Percentiles rank a stretch among this genome's conserved stretches.
phyloP scores from a whole-genome alignment of 805 yeast species.

The Saturnispora besseyi region DNA sequence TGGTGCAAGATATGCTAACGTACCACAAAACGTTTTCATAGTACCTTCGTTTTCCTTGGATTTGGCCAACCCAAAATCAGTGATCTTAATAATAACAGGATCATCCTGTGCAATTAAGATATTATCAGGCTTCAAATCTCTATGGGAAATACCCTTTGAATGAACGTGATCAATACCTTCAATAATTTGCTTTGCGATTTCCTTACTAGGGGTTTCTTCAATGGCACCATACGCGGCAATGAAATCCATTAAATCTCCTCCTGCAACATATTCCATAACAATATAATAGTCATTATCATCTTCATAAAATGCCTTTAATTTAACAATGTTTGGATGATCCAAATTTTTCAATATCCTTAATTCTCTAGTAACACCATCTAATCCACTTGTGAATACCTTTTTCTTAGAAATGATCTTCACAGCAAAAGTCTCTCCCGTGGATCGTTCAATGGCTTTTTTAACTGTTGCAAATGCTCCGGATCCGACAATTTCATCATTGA shows the following conservation, averaged over 20 bases:
- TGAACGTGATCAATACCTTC: slow-evolving; percentile 85
- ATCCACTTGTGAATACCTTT: slow-evolving; percentile 65
- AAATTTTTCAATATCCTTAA: slow-evolving; percentile 68
- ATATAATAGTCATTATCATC: slow-evolving; percentile 73
- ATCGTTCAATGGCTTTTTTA: slow-evolving; percentile 77
- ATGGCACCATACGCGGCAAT: slow-evolving; percentile 88
- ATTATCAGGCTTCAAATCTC: slow-evolving; percentile 96
- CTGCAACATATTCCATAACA: slow-evolving; percentile 93
- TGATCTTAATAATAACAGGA: slow-evolving; percentile 84
- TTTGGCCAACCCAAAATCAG: slow-evolving; percentile 95
- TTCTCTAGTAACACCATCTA: slow-evolving; percentile 80
- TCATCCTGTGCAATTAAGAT: slow-evolving; percentile 83
- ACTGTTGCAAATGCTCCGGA: slow-evolving; percentile 99
- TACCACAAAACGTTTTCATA: slow-evolving; percentile 96
- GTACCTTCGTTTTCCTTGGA: slow-evolving; percentile 74
- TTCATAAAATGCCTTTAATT: slow-evolving; percentile 75
- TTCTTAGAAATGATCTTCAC: slow-evolving; percentile 82
- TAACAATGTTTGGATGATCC: slow-evolving; percentile 79
- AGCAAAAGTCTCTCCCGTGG: slow-evolving; percentile 80
- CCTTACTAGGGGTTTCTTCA: slow-evolving; percentile 84
- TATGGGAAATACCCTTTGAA: slow-evolving; percentile 82
- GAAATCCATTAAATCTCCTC: slow-evolving; percentile 97
- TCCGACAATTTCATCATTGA: slow-evolving; percentile 80
- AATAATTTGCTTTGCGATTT: slow-evolving; percentile 74
- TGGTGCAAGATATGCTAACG: slow-evolving; percentile 94